phyloP scores from a whole-genome alignment of 2,329 filamentous ascomycete genomes.

The Fusarium sp. region DNA sequence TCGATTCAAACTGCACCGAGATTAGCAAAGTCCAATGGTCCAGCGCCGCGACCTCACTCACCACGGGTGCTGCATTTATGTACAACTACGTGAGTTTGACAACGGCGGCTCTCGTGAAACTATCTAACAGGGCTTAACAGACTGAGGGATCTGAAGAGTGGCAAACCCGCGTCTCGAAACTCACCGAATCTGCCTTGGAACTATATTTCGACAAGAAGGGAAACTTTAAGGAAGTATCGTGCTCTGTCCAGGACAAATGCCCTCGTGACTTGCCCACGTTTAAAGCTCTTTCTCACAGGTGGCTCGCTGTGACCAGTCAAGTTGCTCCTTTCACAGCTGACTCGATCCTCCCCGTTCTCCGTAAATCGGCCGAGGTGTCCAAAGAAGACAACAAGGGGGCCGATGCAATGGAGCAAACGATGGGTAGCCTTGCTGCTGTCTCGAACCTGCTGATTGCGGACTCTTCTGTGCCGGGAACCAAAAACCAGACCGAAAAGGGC shows the following conservation, averaged over 20 bases:
- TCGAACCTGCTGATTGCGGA: conserved; percentile 63
- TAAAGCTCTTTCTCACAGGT: conserved; percentile 78
- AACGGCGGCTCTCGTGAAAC: no score
- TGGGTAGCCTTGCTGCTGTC: conserved; percentile 70
- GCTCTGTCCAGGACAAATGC: conserved; percentile 72
- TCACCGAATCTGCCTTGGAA: conserved; percentile 64
- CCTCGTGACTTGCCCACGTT: conserved; percentile 80
- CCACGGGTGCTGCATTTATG: conserved; percentile 77
- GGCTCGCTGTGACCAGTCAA: conserved; percentile 73
- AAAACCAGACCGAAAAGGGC: no score
- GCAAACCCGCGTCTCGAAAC: conserved; percentile 68
- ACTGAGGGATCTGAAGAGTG: conserved; percentile 57
- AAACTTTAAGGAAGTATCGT: conserved; percentile 76
- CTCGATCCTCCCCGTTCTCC: conserved; percentile 72
- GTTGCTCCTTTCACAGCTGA: conserved; percentile 72
- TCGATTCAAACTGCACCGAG: conserved; percentile 71
- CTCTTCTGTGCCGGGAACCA: conserved; percentile 32
- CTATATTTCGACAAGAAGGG: conserved; percentile 68
- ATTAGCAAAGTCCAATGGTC: conserved; percentile 76
- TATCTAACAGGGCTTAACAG: neutral
- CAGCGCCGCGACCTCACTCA: conserved; percentile 74
- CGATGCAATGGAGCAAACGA: conserved; percentile 63
- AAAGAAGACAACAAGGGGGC: conserved; percentile 69
- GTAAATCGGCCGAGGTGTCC: conserved; percentile 62
- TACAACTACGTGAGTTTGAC: conserved; percentile 71